Conservation (phyloP, 1,284 basidiomycete species). For the Trametes polyzona region DNA sequence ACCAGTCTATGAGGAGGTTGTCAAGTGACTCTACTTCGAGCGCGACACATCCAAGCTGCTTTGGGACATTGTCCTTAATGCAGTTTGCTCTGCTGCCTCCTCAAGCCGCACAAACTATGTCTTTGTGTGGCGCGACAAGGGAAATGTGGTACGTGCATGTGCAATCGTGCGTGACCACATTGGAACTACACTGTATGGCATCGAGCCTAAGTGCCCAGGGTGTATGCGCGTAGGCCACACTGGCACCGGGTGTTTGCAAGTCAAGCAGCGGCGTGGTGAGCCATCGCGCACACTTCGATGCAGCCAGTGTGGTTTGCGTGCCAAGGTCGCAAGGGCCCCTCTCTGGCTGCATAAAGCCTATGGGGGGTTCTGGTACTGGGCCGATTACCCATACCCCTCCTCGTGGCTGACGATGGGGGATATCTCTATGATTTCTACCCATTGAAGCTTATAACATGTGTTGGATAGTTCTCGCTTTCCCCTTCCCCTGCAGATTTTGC, state of each 20-base stretch:
- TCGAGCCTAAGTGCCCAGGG: background rate
- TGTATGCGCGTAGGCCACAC: background rate
- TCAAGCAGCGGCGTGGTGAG: background rate
- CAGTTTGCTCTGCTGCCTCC: background rate
- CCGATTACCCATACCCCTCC: background rate
- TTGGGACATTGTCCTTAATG: background rate
- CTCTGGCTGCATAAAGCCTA: background rate
- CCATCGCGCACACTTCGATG: background rate
- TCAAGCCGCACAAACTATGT: background rate
- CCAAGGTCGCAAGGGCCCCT: background rate
- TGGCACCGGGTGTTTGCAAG: no score
- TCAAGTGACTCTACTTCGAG: background rate
- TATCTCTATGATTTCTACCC: background rate
- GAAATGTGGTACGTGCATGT: background rate
- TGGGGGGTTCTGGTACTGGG: background rate
- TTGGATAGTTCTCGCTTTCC: background rate
- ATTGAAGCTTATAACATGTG: background rate
- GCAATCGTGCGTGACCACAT: background rate
- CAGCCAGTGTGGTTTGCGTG: background rate
- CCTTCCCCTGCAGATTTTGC: background rate
- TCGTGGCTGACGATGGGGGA: background rate
- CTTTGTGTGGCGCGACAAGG: background rate
- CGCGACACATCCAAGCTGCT: background rate
- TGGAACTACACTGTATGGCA: background rate
- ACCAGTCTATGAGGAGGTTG: background rate